Base-by-base conservation (phyloP, 108 stramenopile genomes). In the Epipyxis sp. region DNA sequence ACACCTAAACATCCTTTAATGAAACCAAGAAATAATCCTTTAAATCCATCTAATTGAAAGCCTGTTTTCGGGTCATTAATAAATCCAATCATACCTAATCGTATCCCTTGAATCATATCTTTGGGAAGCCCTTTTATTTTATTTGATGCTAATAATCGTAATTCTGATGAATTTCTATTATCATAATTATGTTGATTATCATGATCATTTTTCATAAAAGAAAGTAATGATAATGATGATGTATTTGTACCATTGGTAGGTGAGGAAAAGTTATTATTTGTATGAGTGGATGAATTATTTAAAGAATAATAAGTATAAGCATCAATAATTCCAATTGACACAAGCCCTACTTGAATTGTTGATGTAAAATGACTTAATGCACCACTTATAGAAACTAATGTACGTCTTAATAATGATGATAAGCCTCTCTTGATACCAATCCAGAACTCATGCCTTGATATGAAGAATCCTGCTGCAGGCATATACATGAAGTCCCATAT, bases 1-100 rank as follows among this genome's bases (percentile, higher is more conserved):
- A 82, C 58, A 35, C 81, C 81, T 3, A 82, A 40, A 44, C 69
- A 42, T 1, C 81, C 81, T 25, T 79, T 82, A 40, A 79, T 41
- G 27, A 76, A 76, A 40, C 81, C 81, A 1, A 76, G 62, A 27
- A 76, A 59, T 76, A 82, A 68, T n/a, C 81, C 81, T 41, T 76
- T 20, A 1, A 79, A 74, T 1, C 81, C 81, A 30, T 76, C 79
- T 20, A 30, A 25, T 1, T 65, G 39, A 13, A 79, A 65, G 29
- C 81, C 81, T 29, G 59, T 29, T 1, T 80, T 37, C 6, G 81
- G 81, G 27, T 82, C 81, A 34, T 42, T 27, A 10, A 82, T 35
- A 20, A 80, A 76, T 0, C 81, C 79, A n/a, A 76, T 76, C 16
- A 82, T 40, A 27, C 78, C 81, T 25, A 82, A 42, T 72, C 77